Conservation (phyloP, 805 yeast species). For the Lipomyces sp. region DNA sequence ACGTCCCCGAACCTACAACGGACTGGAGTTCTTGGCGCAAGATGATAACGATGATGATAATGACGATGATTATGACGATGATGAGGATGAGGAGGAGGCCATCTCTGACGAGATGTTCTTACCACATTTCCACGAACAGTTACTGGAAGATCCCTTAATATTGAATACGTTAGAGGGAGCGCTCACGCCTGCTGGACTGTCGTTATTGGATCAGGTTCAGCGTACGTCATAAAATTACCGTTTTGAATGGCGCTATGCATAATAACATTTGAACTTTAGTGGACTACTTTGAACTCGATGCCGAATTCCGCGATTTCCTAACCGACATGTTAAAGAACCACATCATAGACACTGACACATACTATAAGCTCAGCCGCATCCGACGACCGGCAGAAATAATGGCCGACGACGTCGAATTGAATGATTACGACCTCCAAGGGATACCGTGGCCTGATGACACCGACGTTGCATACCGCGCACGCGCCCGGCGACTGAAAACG, state of each 20-base stretch:
- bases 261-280: neutral
- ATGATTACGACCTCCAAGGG: constrained; percentile 13
- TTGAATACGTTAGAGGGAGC: neutral
- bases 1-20: neutral
- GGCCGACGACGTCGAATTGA: neutral
- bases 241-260: neutral
- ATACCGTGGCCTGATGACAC: constrained; percentile 29
- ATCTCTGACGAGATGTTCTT: constrained; percentile 1
- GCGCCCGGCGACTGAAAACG: constrained; percentile 25
- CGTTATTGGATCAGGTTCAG: constrained; percentile 15
- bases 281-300: constrained; percentile 24
- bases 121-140: constrained; percentile 2
- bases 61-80: neutral
- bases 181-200: neutral
- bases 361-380: constrained; percentile 9
- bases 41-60: neutral
- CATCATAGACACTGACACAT: constrained; percentile 17
- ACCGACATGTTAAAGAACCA: constrained; percentile 17
- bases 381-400: constrained; percentile 11
- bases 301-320: constrained; percentile 29
- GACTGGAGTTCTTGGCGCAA: neutral
- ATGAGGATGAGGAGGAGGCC: neutral
- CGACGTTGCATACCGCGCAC: constrained; percentile 20
- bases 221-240: neutral
- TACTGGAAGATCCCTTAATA: neutral